Percentiles rank a stretch among this genome's conserved stretches.
Conservation (phyloP, 2,329 filamentous ascomycete genomes). For the Cladophialophora immunda region DNA sequence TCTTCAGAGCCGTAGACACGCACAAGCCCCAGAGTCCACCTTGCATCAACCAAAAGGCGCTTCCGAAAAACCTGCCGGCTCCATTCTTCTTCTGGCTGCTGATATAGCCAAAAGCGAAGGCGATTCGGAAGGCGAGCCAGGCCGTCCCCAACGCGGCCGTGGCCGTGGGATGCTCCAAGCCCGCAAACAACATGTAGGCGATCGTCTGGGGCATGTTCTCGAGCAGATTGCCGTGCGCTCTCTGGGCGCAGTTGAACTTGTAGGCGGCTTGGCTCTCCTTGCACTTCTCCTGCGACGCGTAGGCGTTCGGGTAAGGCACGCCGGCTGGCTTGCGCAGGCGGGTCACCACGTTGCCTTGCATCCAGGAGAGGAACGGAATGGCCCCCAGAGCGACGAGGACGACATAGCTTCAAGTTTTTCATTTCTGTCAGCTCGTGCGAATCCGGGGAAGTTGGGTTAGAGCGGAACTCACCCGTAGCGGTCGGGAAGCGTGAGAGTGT, state of each 20-base stretch:
- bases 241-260: slow-evolving; percentile 63
- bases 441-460: not conserved
- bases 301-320: slow-evolving; percentile 66
- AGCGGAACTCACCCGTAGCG: slow-evolving; percentile 36
- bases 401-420: slow-evolving; percentile 63
- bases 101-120: slow-evolving; percentile 61
- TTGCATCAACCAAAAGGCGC: slow-evolving; percentile 51
- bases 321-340: slow-evolving; percentile 60
- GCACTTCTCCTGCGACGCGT: slow-evolving; percentile 65
- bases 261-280: slow-evolving; percentile 56
- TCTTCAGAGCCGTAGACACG: slow-evolving; percentile 31
- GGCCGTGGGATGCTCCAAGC: slow-evolving; percentile 61
- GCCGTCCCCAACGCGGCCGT: slow-evolving; percentile 55
- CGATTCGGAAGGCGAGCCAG: slow-evolving; percentile 61
- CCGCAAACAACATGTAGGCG: slow-evolving; percentile 62
- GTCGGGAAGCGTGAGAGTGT: slow-evolving; percentile 35
- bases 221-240: slow-evolving; percentile 67
- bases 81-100: slow-evolving; percentile 43
- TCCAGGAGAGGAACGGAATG: slow-evolving; percentile 61
- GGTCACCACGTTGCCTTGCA: slow-evolving; percentile 60
- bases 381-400: slow-evolving; percentile 63
- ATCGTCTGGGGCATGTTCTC: slow-evolving; percentile 65
- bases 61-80: slow-evolving; percentile 48
- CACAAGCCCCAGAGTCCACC: slow-evolving; percentile 47
- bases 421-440: slow-evolving; percentile 26